phyloP scores from a whole-genome alignment of 306 rosid genomes.

The Crotalaria pallida region DNA sequence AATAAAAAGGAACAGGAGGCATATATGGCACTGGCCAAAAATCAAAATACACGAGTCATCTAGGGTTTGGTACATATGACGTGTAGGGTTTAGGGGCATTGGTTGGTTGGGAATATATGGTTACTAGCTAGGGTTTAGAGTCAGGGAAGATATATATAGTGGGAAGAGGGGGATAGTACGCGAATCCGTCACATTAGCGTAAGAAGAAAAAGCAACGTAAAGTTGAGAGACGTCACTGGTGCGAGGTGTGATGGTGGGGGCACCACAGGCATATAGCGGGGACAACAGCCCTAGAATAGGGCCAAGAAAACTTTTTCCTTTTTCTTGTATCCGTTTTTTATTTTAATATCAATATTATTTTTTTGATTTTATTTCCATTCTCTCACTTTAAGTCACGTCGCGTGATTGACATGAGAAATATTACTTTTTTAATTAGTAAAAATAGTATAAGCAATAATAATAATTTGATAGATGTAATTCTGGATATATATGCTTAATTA shows the following conservation, averaged over 20 bases:
- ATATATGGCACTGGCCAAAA: neutral
- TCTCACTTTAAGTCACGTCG: slow-evolving; percentile 55
- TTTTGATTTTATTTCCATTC: slow-evolving; percentile 6
- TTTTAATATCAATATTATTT: slow-evolving; percentile 5
- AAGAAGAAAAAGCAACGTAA: slow-evolving; percentile 27
- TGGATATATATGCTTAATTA: no score
- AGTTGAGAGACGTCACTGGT: slow-evolving; percentile 39
- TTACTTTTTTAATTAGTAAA: neutral
- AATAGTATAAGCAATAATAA: neutral
- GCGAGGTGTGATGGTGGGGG: slow-evolving; percentile 11
- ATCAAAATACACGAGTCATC: neutral
- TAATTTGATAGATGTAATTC: no score
- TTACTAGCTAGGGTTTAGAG: slow-evolving; percentile 19
- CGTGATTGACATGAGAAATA: slow-evolving; percentile 13
- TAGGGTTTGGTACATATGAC: neutral
- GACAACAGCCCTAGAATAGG: slow-evolving; percentile 26
- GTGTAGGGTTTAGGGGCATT: neutral
- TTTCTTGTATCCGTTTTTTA: neutral
- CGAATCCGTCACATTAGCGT: slow-evolving; percentile 48
- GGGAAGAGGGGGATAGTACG: slow-evolving; percentile 16
- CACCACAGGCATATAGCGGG: slow-evolving; percentile 15
- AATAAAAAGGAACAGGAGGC: neutral
- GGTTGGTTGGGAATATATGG: neutral
- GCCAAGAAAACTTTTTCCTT: slow-evolving; percentile 7
- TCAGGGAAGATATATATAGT: neutral